phyloP scores from a whole-genome alignment of 2,329 filamentous ascomycete genomes.

The Botrytis elliptica region DNA sequence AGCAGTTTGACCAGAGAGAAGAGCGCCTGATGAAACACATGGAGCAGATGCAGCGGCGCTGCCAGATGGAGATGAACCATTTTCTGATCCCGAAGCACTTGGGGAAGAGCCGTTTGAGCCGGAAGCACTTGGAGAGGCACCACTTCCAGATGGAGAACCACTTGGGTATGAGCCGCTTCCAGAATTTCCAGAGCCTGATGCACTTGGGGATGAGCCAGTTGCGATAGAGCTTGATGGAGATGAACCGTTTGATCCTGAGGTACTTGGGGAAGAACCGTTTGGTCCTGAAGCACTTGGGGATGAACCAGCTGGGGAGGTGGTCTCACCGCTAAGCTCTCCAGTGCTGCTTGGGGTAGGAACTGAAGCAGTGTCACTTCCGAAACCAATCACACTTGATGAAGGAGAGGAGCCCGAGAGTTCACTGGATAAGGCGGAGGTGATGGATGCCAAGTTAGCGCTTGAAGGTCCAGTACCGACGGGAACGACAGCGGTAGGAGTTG shows the following conservation, averaged over 20 bases:
- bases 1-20: background rate
- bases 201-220: background rate
- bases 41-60: background rate
- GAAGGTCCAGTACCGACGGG: background rate
- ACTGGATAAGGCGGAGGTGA: background rate
- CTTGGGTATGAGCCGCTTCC: background rate
- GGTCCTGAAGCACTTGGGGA: background rate
- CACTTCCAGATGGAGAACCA: background rate
- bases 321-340: background rate
- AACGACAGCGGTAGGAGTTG: background rate
- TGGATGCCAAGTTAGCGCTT: conserved; percentile 10
- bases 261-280: background rate
- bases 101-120: background rate
- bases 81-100: background rate
- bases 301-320: background rate
- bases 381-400: background rate
- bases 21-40: background rate
- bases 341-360: background rate
- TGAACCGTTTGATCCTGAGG: background rate
- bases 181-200: background rate
- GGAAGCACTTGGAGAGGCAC: background rate
- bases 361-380: background rate
- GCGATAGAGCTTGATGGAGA: background rate
- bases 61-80: background rate
- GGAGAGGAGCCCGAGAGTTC: background rate